phyloP scores from a whole-genome alignment of 2,329 filamentous ascomycete species.

The Bipolaris sorokiniana region DNA sequence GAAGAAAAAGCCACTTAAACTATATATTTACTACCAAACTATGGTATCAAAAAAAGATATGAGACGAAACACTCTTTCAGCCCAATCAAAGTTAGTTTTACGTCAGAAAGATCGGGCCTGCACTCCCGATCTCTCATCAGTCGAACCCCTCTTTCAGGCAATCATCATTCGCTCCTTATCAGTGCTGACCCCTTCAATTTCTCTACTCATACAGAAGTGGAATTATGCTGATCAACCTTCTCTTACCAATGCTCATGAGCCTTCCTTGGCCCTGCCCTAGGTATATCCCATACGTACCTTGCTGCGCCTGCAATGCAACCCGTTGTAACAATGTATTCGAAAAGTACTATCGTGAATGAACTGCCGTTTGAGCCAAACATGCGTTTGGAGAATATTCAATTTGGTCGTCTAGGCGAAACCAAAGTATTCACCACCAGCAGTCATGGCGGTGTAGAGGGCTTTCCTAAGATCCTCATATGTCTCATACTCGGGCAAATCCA shows the following conservation, averaged over 20 bases:
- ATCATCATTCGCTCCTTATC: conserved; percentile 3
- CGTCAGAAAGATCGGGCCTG: conserved; percentile 31
- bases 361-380: background rate
- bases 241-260: conserved; percentile 11
- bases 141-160: background rate
- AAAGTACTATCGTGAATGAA: conserved; percentile 10
- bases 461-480: conserved; percentile 89
- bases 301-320: conserved; percentile 44
- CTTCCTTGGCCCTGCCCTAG: background rate
- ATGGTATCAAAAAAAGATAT: background rate
- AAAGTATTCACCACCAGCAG: conserved; percentile 96
- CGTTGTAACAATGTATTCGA: conserved; percentile 25
- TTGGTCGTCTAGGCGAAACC: conserved; percentile 78
- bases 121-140: conserved; percentile 34
- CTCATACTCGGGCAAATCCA: conserved; percentile 97
- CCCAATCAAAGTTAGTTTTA: background rate
- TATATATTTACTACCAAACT: conserved; percentile 7
- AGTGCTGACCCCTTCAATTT: conserved; percentile 16
- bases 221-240: background rate
- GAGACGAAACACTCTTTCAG: background rate
- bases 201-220: conserved; percentile 28
- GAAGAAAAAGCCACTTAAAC: background rate
- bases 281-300: conserved; percentile 17
- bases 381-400: background rate
- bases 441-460: conserved; percentile 93